Conservation (phyloP, 306 rosid species). For the Cucumis cinereus region DNA sequence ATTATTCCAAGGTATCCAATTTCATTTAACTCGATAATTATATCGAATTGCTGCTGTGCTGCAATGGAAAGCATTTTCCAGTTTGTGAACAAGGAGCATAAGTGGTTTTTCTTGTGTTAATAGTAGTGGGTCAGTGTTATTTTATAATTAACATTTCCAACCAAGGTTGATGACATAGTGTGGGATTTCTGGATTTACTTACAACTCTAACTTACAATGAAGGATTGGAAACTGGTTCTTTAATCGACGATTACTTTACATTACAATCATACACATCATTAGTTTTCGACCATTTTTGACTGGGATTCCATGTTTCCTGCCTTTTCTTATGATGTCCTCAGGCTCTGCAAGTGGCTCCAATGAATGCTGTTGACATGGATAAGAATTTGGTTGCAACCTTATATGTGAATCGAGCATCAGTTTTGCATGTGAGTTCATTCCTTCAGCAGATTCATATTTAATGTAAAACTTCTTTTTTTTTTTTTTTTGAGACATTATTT, state of each 20-base stretch:
- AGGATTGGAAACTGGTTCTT: background rate
- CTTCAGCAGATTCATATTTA: background rate
- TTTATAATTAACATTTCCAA: background rate
- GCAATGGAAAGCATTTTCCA: background rate
- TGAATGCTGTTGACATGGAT: constrained; percentile 33
- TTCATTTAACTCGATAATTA: background rate
- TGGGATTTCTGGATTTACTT: background rate
- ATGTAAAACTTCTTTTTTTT: too few relatives aligned
- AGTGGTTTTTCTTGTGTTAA: background rate
- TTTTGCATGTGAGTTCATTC: constrained; percentile 46
- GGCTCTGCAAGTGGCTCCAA: constrained; percentile 73
- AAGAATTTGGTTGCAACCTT: constrained; percentile 50
- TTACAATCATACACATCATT: background rate
- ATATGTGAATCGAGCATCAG: constrained; percentile 72
- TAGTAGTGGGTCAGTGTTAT: background rate
- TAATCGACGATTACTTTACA: background rate
- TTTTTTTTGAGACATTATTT: too few relatives aligned
- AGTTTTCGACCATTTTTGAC: background rate
- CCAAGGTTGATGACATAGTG: background rate
- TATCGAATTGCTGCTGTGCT: background rate
- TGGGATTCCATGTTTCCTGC: background rate
- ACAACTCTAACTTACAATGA: background rate
- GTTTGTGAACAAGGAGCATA: background rate
- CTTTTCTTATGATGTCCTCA: constrained; percentile 15
- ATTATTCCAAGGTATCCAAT: constrained; percentile 52